Conservation (phyloP, 176 grass and related monocot genomes). For the Microstegium vimineum region DNA sequence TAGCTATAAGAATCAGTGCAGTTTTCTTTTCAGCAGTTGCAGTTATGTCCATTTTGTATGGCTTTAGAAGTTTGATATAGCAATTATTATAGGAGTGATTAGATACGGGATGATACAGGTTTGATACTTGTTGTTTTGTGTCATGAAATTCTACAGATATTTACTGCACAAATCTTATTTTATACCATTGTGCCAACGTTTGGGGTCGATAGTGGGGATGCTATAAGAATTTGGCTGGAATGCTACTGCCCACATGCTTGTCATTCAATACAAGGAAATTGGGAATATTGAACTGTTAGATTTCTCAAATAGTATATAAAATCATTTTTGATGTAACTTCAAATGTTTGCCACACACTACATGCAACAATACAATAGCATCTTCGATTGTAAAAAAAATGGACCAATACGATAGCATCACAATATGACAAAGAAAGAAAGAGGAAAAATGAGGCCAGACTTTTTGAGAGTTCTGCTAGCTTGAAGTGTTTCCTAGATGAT, state of each 20-base stretch:
- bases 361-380: neutral
- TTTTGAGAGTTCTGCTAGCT: neutral
- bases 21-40: neutral
- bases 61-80: conserved; percentile 18
- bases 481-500: neutral
- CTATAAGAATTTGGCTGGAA: conserved; percentile 4
- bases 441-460: conserved; percentile 5
- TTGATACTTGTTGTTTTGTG: neutral
- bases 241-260: neutral
- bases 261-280: neutral
- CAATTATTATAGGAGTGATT: neutral
- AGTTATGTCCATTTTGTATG: neutral
- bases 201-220: neutral
- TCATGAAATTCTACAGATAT: neutral
- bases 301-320: neutral
- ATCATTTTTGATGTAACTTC: neutral
- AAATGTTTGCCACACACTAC: conserved; percentile 1
- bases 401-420: neutral
- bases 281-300: neutral
- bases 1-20: conserved; percentile 4
- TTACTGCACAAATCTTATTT: conserved; percentile 2
- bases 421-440: conserved; percentile 1
- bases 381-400: neutral
- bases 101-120: neutral
- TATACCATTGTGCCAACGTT: neutral